phyloP scores from a whole-genome alignment of 495 filamentous ascomycete genomes.

The Tuber brumale region DNA sequence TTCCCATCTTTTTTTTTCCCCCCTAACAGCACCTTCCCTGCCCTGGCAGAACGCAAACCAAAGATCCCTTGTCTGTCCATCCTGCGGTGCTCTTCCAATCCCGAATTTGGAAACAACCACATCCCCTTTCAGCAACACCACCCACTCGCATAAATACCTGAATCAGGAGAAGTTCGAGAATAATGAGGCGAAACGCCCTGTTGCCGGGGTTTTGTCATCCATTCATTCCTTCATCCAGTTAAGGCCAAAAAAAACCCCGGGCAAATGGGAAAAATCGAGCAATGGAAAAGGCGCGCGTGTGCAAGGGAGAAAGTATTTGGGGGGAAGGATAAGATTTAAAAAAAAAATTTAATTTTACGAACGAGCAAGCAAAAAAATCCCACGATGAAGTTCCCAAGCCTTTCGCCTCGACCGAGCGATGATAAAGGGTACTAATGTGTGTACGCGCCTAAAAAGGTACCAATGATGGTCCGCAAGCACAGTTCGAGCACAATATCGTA shows the following conservation, averaged over 20 bases:
- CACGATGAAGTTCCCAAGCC: background rate
- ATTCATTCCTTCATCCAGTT: background rate
- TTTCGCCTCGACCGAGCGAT: background rate
- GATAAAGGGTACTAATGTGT: background rate
- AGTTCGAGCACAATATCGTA: background rate
- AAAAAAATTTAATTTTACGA: background rate
- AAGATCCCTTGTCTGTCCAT: background rate
- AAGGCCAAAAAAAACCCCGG: background rate
- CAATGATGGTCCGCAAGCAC: background rate
- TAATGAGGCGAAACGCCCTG: slow-evolving; percentile 24
- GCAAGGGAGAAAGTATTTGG: background rate
- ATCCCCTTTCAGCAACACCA: slow-evolving; percentile 8
- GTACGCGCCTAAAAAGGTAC: background rate
- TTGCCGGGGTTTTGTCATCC: slow-evolving; percentile 1
- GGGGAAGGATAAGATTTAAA: background rate
- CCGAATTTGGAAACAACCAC: background rate
- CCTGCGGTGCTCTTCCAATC: background rate
- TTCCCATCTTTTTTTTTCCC: background rate
- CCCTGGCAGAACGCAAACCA: background rate
- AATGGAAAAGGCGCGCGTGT: background rate
- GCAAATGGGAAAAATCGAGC: background rate
- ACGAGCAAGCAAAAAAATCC: background rate
- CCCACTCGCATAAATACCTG: slow-evolving; percentile 14
- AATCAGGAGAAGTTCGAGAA: slow-evolving; percentile 30
- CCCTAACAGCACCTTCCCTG: background rate